Conservation (phyloP, 2,329 filamentous ascomycete genomes). For the Xylaria sp. region DNA sequence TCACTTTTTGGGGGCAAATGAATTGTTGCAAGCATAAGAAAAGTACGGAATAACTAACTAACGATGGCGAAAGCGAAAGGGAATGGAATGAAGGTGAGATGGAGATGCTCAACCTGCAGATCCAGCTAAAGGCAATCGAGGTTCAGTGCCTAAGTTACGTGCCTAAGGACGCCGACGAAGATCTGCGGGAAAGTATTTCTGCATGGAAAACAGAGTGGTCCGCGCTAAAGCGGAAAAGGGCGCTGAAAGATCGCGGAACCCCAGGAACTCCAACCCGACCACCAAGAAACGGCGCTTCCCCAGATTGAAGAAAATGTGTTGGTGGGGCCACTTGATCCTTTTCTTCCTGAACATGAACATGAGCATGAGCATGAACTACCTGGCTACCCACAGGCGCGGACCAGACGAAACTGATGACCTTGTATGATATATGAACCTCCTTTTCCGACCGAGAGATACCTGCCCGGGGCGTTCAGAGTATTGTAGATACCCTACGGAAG, state of each 20-base stretch:
- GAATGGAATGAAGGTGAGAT: slow-evolving; percentile 60
- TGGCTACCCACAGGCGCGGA: slow-evolving; percentile 12
- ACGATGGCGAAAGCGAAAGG: slow-evolving; percentile 48
- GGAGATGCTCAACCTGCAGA: slow-evolving; percentile 63
- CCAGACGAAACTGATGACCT: slow-evolving; percentile 11
- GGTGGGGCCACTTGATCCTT: not conserved
- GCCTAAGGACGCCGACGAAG: slow-evolving; percentile 54
- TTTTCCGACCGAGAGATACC: not conserved
- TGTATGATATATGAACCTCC: not conserved
- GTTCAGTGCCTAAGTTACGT: slow-evolving; percentile 55
- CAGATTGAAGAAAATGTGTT: slow-evolving; percentile 9
- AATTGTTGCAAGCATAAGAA: too few species aligned
- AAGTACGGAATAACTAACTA: too few species aligned
- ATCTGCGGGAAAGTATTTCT: slow-evolving; percentile 61
- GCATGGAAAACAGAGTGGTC: slow-evolving; percentile 66
- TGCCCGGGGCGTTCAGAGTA: slow-evolving; percentile 3
- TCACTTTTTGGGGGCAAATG: slow-evolving; percentile 10
- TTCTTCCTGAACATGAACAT: slow-evolving; percentile 14
- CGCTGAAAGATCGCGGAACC: slow-evolving; percentile 24
- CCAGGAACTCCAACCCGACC: slow-evolving; percentile 23
- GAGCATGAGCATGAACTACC: too few species aligned
- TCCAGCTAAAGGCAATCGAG: slow-evolving; percentile 65
- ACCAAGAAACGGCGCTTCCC: slow-evolving; percentile 10
- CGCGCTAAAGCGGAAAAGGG: slow-evolving; percentile 51
- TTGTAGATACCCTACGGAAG: slow-evolving; percentile 6